phyloP scores from a whole-genome alignment of 192 early-diverging fungal species.

The Backusella circina region DNA sequence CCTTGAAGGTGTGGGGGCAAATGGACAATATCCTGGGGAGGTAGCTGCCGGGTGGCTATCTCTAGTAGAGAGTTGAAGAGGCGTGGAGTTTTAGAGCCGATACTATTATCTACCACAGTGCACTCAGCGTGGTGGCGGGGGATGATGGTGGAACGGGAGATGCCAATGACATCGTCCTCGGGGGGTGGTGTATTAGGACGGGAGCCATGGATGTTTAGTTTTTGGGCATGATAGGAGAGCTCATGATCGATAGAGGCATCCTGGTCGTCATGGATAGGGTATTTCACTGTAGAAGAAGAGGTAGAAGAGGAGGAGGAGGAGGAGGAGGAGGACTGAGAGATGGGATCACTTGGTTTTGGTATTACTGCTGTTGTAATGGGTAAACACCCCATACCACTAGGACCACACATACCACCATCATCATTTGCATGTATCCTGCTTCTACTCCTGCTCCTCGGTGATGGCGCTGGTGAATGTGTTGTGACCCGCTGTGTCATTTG shows the following conservation, averaged over 20 bases:
- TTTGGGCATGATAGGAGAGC: constrained; percentile 28
- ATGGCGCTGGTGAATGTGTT: not conserved
- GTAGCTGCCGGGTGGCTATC: constrained; percentile 34
- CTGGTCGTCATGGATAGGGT: constrained; percentile 12
- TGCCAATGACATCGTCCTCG: not conserved
- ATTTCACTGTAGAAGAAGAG: not conserved
- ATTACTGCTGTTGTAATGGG: not conserved
- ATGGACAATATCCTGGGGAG: not conserved
- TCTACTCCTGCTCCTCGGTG: not conserved
- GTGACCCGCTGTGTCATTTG: constrained; percentile 30
- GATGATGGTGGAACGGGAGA: not conserved
- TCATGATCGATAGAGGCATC: constrained; percentile 34
- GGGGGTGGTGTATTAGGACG: constrained; percentile 2
- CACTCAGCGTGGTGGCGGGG: not conserved
- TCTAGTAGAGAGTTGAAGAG: constrained; percentile 44
- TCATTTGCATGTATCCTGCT: not conserved
- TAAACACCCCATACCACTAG: constrained; percentile 23
- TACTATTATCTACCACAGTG: not conserved
- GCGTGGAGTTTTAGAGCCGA: not conserved
- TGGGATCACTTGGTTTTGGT: not conserved
- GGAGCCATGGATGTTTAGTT: constrained; percentile 22
- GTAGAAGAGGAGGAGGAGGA: not conserved
- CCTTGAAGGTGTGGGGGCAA: not conserved
- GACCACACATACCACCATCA: constrained; percentile 14
- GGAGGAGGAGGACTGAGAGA: not conserved